Percentiles rank a stretch among this genome's conserved stretches.
phyloP scores from a whole-genome alignment of 2,329 filamentous ascomycete genomes.

The Mollisiaceae sp. region DNA sequence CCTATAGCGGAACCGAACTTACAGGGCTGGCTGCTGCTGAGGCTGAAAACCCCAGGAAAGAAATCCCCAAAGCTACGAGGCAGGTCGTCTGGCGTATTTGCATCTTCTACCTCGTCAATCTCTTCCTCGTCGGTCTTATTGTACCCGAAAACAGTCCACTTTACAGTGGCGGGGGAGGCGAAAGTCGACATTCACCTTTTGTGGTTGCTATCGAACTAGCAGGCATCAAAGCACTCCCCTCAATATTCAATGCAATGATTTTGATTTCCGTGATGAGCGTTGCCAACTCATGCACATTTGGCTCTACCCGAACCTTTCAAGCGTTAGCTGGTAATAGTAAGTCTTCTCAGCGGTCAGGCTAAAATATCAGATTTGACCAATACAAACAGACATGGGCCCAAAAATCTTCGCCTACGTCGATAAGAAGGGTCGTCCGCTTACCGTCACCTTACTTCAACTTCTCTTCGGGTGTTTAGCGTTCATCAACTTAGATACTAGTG shows the following conservation, averaged over 20 bases:
- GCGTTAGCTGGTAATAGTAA: constrained; percentile 66
- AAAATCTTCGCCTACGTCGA: constrained; percentile 60
- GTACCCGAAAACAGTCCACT: constrained; percentile 49
- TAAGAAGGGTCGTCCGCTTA: constrained; percentile 58
- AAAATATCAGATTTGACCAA: neutral
- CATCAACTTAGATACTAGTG: constrained; percentile 50
- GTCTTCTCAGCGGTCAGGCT: neutral
- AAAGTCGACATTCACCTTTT: constrained; percentile 51
- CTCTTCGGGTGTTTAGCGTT: constrained; percentile 55
- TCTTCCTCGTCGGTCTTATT: constrained; percentile 69
- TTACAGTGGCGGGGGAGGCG: constrained; percentile 7
- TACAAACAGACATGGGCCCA: constrained; percentile 60
- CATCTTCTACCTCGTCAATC: constrained; percentile 83
- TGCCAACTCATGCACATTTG: constrained; percentile 65
- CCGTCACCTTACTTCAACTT: constrained; percentile 53
- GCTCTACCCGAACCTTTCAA: constrained; percentile 71
- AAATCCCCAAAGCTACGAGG: constrained; percentile 83
- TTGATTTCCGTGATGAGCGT: constrained; percentile 71
- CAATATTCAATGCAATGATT: constrained; percentile 72
- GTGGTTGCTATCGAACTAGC: constrained; percentile 67
- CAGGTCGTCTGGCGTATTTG: constrained; percentile 94
- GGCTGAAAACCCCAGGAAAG: constrained; percentile 75
- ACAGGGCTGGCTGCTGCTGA: constrained; percentile 78
- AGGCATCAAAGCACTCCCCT: constrained; percentile 66
- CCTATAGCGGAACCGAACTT: constrained; percentile 77